Percentiles rank a stretch among this genome's conserved stretches.
phyloP scores from a whole-genome alignment of 768 basidiomycete genomes.

The Baorangia bicolor region DNA sequence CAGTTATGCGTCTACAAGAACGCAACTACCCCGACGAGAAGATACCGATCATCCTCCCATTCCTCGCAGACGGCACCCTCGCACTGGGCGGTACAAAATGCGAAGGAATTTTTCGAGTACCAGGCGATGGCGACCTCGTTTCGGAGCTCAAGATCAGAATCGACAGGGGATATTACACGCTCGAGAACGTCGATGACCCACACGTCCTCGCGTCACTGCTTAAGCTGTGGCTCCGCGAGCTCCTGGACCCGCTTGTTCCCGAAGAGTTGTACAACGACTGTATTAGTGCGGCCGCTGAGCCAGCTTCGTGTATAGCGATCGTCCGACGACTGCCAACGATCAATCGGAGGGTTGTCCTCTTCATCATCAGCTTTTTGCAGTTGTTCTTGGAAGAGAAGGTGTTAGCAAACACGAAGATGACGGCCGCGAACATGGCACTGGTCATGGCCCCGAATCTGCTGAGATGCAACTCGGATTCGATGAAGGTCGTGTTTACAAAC shows the following conservation, averaged over 20 bases:
- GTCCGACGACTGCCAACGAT: slow-evolving; percentile 78
- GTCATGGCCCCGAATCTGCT: slow-evolving; percentile 93
- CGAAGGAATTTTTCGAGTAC: slow-evolving; percentile 92
- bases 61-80: slow-evolving; percentile 89
- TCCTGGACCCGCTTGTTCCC: slow-evolving; percentile 89
- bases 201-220: slow-evolving; percentile 86
- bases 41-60: slow-evolving; percentile 91
- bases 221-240: slow-evolving; percentile 92
- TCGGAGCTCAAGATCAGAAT: slow-evolving; percentile 87
- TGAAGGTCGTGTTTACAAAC: slow-evolving; percentile 88
- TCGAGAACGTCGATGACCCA: slow-evolving; percentile 88
- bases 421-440: slow-evolving; percentile 79
- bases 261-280: slow-evolving; percentile 92
- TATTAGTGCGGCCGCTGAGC: slow-evolving; percentile 63
- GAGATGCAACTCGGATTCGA: slow-evolving; percentile 83
- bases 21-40: slow-evolving; percentile 82
- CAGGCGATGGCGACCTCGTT: slow-evolving; percentile 87
- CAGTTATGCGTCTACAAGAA: slow-evolving; percentile 80
- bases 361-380: slow-evolving; percentile 89
- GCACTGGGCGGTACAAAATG: slow-evolving; percentile 80
- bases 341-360: slow-evolving; percentile 83
- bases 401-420: slow-evolving; percentile 82
- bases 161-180: slow-evolving; percentile 86
- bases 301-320: slow-evolving; percentile 69
- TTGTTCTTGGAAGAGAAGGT: slow-evolving; percentile 80